A percentile compares a stretch with the other conserved stretches of the same genome.
These are phyloP conservation scores for Lachnellula suecica DNA, from an alignment of 2,329 filamentous ascomycete species.

Conservation along the genomic window DNA sequence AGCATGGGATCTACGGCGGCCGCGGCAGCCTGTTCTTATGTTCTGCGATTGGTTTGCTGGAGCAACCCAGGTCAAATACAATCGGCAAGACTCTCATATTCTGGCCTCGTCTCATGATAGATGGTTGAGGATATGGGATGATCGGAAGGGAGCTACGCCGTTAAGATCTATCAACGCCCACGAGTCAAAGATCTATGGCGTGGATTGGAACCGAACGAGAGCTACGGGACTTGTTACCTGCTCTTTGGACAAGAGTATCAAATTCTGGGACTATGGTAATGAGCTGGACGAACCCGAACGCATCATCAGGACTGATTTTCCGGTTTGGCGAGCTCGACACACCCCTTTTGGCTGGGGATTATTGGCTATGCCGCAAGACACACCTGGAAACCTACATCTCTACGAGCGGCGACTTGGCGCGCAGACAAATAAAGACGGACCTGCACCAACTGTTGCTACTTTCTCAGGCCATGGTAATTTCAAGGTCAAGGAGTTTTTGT, in stretches of 20 bases:
- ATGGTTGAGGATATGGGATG: slow-evolving; percentile 87
- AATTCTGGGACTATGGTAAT: slow-evolving; percentile 81
- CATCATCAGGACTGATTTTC: slow-evolving; percentile 78
- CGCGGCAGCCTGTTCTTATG: slow-evolving; percentile 70
- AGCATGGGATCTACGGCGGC: slow-evolving; percentile 82
- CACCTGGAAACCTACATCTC: slow-evolving; percentile 79
- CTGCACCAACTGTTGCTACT: slow-evolving; percentile 51
- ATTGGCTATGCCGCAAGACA: slow-evolving; percentile 88
- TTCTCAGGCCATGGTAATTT: slow-evolving; percentile 60
- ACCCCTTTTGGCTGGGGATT: slow-evolving; percentile 87
- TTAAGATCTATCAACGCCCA: slow-evolving; percentile 85
- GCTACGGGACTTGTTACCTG: slow-evolving; percentile 77
- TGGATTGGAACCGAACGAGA: slow-evolving; percentile 87
- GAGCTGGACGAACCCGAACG: slow-evolving; percentile 67
- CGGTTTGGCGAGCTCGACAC: slow-evolving; percentile 87
- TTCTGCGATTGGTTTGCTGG: slow-evolving; percentile 94
- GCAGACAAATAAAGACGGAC: slow-evolving; percentile 42
- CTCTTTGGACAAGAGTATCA: slow-evolving; percentile 88
- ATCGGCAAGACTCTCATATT: slow-evolving; percentile 80
- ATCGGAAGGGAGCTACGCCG: slow-evolving; percentile 74
- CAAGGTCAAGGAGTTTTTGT: slow-evolving; percentile 88
- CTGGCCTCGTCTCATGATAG: slow-evolving; percentile 89
- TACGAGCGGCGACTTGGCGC: slow-evolving; percentile 64
- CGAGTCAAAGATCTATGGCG: slow-evolving; percentile 88
- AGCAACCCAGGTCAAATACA: slow-evolving; percentile 94